Evolutionary conservation across 139 green algal species (phyloP).

Genomic region (Micractinium sp.): DNA sequence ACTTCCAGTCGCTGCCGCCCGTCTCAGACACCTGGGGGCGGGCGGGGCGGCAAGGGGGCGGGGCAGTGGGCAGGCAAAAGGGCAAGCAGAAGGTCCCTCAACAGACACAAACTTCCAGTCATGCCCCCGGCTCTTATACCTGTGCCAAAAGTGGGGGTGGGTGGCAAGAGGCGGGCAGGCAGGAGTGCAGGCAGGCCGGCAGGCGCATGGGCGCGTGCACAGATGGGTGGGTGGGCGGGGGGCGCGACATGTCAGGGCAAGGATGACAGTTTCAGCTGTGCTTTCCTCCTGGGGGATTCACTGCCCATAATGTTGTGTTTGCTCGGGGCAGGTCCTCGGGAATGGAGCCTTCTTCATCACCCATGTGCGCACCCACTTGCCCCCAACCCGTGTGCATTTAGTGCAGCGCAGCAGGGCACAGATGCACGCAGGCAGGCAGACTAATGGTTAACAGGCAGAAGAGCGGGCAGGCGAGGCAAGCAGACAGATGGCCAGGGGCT

Average conservation of each 20-base stretch:
- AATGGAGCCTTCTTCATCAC: conserved; percentile 21
- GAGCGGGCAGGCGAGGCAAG: neutral
- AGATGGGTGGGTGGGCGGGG: neutral
- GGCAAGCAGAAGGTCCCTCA: too few species aligned
- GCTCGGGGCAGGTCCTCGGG: conserved; percentile 26
- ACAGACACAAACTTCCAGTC: too few species aligned
- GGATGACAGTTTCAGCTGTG: conserved; percentile 32
- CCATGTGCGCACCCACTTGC: neutral
- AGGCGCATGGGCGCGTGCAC: too few species aligned
- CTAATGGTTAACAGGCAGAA: too few species aligned
- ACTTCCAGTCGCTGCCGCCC: conserved; percentile 91
- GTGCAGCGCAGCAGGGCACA: neutral
- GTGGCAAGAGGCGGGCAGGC: too few species aligned
- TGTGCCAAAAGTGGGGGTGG: too few species aligned
- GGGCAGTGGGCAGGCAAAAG: too few species aligned
- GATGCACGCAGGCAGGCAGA: neutral
- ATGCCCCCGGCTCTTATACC: too few species aligned
- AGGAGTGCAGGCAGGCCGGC: too few species aligned
- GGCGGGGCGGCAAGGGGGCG: too few species aligned
- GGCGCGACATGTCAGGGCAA: conserved; percentile 32
- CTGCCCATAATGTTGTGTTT: neutral
- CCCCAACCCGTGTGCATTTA: neutral
- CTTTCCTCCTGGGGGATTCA: conserved; percentile 24
- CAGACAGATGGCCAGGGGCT: neutral
- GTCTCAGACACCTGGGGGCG: conserved; percentile 70